Evolutionary conservation across 1,139 yeast species (phyloP).

Genomic region (Taphrina wiesneri): DNA sequence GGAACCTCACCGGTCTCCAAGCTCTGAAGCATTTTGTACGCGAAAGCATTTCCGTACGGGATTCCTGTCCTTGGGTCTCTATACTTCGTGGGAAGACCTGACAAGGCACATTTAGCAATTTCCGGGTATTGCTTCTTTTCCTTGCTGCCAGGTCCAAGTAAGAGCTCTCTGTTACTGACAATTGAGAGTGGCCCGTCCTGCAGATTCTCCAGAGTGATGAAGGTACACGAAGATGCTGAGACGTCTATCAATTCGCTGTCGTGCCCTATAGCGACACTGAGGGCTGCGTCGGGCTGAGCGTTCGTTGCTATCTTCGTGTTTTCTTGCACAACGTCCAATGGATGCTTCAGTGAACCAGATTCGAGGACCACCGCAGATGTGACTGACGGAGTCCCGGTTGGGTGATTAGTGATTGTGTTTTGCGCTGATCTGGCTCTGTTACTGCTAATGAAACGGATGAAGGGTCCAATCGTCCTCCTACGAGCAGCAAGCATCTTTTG

Average conservation of each 20-base stretch:
- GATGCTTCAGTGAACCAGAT: not conserved
- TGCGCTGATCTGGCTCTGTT: not conserved
- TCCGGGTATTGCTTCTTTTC: not conserved
- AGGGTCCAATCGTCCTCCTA: slow-evolving; percentile 3
- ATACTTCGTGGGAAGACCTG: slow-evolving; percentile 32
- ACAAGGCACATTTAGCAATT: slow-evolving; percentile 23
- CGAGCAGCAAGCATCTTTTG: slow-evolving; percentile 8
- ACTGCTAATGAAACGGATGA: slow-evolving; percentile 8
- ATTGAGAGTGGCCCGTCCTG: not conserved
- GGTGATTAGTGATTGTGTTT: not conserved
- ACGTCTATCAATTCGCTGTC: not conserved
- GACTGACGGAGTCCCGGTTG: not conserved
- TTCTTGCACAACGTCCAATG: slow-evolving; percentile 3
- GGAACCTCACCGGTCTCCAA: slow-evolving; percentile 12
- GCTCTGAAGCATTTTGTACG: slow-evolving; percentile 9
- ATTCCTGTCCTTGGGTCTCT: slow-evolving; percentile 35
- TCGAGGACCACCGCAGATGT: not conserved
- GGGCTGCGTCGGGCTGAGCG: not conserved
- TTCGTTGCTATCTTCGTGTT: not conserved
- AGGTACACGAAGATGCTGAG: not conserved
- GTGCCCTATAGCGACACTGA: not conserved
- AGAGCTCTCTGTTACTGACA: not conserved
- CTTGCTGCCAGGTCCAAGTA: not conserved
- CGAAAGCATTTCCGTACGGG: slow-evolving; percentile 4
- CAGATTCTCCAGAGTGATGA: slow-evolving; percentile 11